Conservation (phyloP, 2,329 filamentous ascomycete species). For the Aspergillus cejpii region DNA sequence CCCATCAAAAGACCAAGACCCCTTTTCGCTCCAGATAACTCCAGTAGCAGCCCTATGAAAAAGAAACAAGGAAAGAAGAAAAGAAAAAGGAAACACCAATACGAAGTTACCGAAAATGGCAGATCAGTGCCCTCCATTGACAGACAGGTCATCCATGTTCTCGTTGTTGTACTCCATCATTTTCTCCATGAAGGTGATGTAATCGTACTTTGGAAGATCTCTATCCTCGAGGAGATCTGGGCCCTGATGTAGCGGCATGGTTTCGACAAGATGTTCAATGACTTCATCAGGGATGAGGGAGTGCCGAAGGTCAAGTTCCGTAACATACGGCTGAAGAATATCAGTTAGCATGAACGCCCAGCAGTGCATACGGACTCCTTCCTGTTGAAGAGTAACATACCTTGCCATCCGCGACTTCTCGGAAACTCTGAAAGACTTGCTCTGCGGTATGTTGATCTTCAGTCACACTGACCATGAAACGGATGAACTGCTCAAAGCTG, state of each 20-base stretch:
- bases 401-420: conserved; percentile 95
- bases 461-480: conserved; percentile 98
- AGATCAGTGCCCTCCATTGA: conserved; percentile 17
- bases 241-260: conserved; percentile 77
- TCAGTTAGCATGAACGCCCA: conserved; percentile 5
- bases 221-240: conserved; percentile 82
- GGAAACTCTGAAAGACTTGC: conserved; percentile 96
- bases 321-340: conserved; percentile 69
- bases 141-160: conserved; percentile 18
- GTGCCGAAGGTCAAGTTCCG: conserved; percentile 91
- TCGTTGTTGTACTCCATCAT: conserved; percentile 51
- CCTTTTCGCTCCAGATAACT: conserved; percentile 23
- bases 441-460: conserved; percentile 98
- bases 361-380: background rate
- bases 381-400: conserved; percentile 33
- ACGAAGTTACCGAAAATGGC: conserved; percentile 10
- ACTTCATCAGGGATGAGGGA: conserved; percentile 94
- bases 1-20: conserved; percentile 14
- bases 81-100: conserved; percentile 16
- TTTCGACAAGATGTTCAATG: conserved; percentile 82
- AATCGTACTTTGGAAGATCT: conserved; percentile 83
- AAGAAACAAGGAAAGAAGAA: conserved; percentile 11
- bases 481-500: conserved; percentile 97
- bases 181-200: conserved; percentile 94
- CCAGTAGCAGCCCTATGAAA: conserved; percentile 16